A percentile compares a stretch with the other conserved stretches of the same genome.
Evolutionary conservation across 2,329 filamentous ascomycete genomes (phyloP).

Genomic region (Colletotrichum caudatum): DNA sequence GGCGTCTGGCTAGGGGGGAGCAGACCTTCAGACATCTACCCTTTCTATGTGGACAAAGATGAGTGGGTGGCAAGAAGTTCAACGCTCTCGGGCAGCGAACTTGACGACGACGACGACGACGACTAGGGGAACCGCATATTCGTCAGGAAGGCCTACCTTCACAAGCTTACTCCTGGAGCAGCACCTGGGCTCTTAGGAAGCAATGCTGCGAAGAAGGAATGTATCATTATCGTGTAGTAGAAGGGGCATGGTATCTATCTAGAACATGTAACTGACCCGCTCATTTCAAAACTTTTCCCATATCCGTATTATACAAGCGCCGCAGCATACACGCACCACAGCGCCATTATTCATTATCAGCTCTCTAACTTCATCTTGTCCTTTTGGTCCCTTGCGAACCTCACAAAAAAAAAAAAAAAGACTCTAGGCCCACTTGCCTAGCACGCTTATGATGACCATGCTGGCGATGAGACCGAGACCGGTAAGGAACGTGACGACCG

Average conservation of each 20-base stretch:
- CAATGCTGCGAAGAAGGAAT: too few species aligned
- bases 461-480: conserved; percentile 69
- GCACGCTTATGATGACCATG: conserved; percentile 76
- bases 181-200: too few species aligned
- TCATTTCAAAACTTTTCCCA: conserved; percentile 17
- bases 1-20: too few species aligned
- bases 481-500: conserved; percentile 62
- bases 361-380: not conserved
- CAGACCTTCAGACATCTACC: too few species aligned
- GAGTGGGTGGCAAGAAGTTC: too few species aligned
- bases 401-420: too few species aligned
- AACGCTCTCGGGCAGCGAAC: too few species aligned
- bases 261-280: conserved; percentile 25
- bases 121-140: too few species aligned
- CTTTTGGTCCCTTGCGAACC: not conserved
- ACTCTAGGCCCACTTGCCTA: conserved; percentile 79
- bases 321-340: not conserved
- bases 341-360: conserved; percentile 17
- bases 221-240: conserved; percentile 26
- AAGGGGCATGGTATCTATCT: conserved; percentile 34
- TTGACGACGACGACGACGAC: too few species aligned
- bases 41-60: too few species aligned
- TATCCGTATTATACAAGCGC: conserved; percentile 5
- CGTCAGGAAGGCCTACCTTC: too few species aligned
- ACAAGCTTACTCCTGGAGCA: too few species aligned